Evolutionary conservation across 257 asterid species (phyloP).

Genomic region (Fraxinus excelsior): DNA sequence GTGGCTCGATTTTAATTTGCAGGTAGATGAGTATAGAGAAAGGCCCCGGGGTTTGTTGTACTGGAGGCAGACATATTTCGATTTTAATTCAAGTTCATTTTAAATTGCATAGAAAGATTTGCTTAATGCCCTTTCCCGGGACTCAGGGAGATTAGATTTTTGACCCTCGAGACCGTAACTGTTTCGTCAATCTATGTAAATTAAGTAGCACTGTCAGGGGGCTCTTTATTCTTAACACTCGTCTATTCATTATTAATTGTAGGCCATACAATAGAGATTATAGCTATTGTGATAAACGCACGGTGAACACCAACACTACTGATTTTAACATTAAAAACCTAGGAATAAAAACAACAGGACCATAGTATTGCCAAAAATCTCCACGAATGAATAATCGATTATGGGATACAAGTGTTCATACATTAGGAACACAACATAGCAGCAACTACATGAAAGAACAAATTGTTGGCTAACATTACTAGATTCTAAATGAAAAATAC

Average conservation of each 20-base stretch:
- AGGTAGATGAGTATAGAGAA: background rate
- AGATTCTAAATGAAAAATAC: background rate
- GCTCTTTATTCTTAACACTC: too few species aligned
- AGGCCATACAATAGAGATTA: too few species aligned
- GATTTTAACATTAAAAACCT: background rate
- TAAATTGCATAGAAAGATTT: background rate
- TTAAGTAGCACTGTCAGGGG: too few species aligned
- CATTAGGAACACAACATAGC: background rate
- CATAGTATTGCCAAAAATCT: background rate
- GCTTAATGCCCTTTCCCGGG: background rate
- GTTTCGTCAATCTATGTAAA: background rate
- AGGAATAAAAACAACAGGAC: background rate
- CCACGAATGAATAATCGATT: background rate
- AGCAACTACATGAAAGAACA: background rate
- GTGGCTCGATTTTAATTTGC: background rate
- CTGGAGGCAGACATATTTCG: background rate
- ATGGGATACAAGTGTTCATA: background rate
- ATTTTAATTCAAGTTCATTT: background rate
- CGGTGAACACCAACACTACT: background rate
- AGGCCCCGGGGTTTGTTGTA: background rate
- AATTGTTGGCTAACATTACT: background rate
- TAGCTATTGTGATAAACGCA: background rate
- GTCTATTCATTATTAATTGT: too few species aligned
- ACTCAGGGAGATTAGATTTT: too few species aligned
- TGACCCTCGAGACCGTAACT: too few species aligned